Percentiles rank a stretch among this genome's conserved stretches.
Evolutionary conservation across 768 basidiomycete genomes (phyloP).

Genomic region (Boletus vermiculosoides): DNA sequence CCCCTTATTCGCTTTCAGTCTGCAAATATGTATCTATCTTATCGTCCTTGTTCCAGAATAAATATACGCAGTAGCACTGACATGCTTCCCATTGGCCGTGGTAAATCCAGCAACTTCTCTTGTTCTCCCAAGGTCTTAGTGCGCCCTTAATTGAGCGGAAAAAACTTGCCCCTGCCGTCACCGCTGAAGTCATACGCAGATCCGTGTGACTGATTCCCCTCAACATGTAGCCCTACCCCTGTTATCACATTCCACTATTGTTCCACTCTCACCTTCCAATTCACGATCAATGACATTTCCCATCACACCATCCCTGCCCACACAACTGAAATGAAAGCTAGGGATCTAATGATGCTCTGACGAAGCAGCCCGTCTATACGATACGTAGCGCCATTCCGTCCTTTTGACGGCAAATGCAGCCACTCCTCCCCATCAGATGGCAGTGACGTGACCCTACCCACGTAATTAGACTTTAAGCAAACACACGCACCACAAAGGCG

Average conservation of each 20-base stretch:
- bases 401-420: constrained; percentile 13
- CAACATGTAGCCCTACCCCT: constrained; percentile 12
- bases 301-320: constrained; percentile 17
- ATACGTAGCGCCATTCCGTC: constrained; percentile 11
- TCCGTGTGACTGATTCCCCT: constrained; percentile 28
- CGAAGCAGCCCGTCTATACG: constrained; percentile 13
- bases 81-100: not conserved
- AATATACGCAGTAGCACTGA: not conserved
- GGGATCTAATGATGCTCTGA: constrained; percentile 14
- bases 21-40: constrained; percentile 19
- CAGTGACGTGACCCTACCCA: constrained; percentile 31
- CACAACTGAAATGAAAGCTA: constrained; percentile 14
- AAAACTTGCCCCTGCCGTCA: constrained; percentile 22
- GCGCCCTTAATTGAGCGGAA: constrained; percentile 21
- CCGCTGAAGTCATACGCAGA: constrained; percentile 32
- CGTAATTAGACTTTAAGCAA: constrained; percentile 42
- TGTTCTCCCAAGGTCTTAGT: constrained; percentile 25
- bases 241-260: constrained; percentile 17
- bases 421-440: constrained; percentile 26
- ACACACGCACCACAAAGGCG: constrained; percentile 29
- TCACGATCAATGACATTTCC: constrained; percentile 25
- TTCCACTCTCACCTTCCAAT: constrained; percentile 17
- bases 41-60: constrained; percentile 2
- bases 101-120: constrained; percentile 2
- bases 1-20: constrained; percentile 20